These are phyloP conservation scores for Phytopythium boreale DNA, from an alignment of 352 stramenopile genomes.

Conservation along the genomic window DNA sequence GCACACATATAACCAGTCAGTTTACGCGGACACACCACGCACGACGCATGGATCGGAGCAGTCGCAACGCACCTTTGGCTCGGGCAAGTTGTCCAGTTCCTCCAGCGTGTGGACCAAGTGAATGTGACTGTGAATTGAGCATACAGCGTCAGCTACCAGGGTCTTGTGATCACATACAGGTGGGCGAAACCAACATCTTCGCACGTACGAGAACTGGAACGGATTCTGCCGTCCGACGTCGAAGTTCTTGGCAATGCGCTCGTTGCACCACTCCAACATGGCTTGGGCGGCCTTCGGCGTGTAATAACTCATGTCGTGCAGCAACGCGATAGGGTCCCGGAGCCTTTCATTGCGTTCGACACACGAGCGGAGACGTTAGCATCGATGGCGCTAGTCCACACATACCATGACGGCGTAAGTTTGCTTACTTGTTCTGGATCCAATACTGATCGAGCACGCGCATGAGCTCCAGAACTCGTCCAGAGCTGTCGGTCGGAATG, in stretches of 20 bases:
- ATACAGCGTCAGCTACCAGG: background rate
- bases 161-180: background rate
- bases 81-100: constrained; percentile 83
- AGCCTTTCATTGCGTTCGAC: constrained; percentile 30
- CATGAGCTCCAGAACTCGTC: constrained; percentile 94
- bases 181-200: background rate
- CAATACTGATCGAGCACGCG: constrained; percentile 95
- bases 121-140: constrained; percentile 49
- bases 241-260: constrained; percentile 89
- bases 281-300: constrained; percentile 84
- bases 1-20: background rate
- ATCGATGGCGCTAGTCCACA: background rate
- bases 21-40: background rate
- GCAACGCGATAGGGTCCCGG: constrained; percentile 77
- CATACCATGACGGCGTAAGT: background rate
- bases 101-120: constrained; percentile 85
- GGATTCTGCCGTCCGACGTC: constrained; percentile 85
- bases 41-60: background rate
- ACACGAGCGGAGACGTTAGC: constrained; percentile 6
- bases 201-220: constrained; percentile 84
- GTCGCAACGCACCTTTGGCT: constrained; percentile 52
- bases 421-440: constrained; percentile 89
- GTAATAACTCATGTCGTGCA: constrained; percentile 90
- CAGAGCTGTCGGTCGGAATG: constrained; percentile 93
- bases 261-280: constrained; percentile 90